Evolutionary conservation across 305 asterid species (phyloP), one percentile per base, ranked within the genome.

Genomic region (Lippia alba): DNA sequence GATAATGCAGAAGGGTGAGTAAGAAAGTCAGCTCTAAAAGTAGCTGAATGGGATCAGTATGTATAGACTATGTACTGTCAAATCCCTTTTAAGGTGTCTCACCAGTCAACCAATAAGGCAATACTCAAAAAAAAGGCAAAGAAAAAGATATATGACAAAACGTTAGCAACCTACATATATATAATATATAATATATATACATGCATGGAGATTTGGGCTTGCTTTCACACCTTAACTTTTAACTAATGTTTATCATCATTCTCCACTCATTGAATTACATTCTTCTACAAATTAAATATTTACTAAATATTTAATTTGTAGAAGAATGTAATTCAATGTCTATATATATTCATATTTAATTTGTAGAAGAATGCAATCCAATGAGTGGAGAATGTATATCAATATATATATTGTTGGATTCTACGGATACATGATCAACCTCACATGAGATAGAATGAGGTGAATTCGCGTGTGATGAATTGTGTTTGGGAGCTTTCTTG

Each of bases 111-210:
- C 30, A 24, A 24, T 24, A 24, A 36, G 9, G 41, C 41, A 4
- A 46, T 64, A 45, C 78, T 73, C 60, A 72, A 85, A 77, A 79
- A 69, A 59, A 71, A 74, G 66, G 66, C 54, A 17, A 72, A 65
- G 56, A 36, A 58, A 57, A 39, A 53, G 30, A 24, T 24, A 49
- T 69, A 46, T 72, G 68, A 70, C 60, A 77, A 79, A 45, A 6
- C 60, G 30, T 24, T 41, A 39, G 59, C 69, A 66, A 60, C 30
- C 30, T 10, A 44, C 14, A 44, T 44, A 44, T 44, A 44, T 12
- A 44, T 44, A n/a, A n/a, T n/a, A n/a, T n/a, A n/a, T n/a, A n/a
- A 1, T 24, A 12, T 57, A 36, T 60, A 61, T 66, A 61, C 6
- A 61, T 69, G 66, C 56, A 68, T 46, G 62, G 50, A 45, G 33